Conservation (phyloP, 2,329 filamentous ascomycete genomes). For the Sclerotinia subarctica region DNA sequence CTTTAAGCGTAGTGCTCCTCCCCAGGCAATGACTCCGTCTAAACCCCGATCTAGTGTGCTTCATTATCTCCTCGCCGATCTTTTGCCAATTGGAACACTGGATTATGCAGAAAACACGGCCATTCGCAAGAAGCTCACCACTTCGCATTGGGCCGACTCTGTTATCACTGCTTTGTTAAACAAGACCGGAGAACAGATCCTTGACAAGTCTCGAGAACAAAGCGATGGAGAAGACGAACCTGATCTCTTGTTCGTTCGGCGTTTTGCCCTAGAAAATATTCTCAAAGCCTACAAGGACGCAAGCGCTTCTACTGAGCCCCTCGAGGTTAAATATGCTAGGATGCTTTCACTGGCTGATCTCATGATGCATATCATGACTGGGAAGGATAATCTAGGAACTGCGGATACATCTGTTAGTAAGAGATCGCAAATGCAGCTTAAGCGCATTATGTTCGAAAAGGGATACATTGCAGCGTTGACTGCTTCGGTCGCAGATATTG, state of each 20-base stretch:
- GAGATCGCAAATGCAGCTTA: slow-evolving; percentile 76
- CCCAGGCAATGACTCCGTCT: slow-evolving; percentile 77
- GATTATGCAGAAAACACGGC: slow-evolving; percentile 70
- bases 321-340: slow-evolving; percentile 83
- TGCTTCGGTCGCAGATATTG: slow-evolving; percentile 88
- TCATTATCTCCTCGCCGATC: slow-evolving; percentile 85
- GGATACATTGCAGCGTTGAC: slow-evolving; percentile 88
- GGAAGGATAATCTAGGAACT: slow-evolving; percentile 63
- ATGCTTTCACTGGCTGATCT: slow-evolving; percentile 86
- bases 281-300: slow-evolving; percentile 91
- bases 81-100: slow-evolving; percentile 62
- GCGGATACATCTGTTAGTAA: slow-evolving; percentile 39
- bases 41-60: slow-evolving; percentile 90
- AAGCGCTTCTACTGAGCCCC: slow-evolving; percentile 69
- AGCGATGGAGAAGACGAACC: slow-evolving; percentile 72
- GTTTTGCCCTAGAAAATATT: slow-evolving; percentile 91
- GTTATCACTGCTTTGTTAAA: slow-evolving; percentile 83
- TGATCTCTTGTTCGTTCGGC: slow-evolving; percentile 86
- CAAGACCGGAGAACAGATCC: slow-evolving; percentile 76
- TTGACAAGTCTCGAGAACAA: slow-evolving; percentile 54
- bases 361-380: slow-evolving; percentile 87
- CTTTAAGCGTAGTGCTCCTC: slow-evolving; percentile 87
- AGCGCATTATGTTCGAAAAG: slow-evolving; percentile 97
- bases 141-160: slow-evolving; percentile 80
- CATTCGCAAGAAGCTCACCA: slow-evolving; percentile 81